Evolutionary conservation across 352 stramenopile species (phyloP).

Genomic region (Pythium angustatum): DNA sequence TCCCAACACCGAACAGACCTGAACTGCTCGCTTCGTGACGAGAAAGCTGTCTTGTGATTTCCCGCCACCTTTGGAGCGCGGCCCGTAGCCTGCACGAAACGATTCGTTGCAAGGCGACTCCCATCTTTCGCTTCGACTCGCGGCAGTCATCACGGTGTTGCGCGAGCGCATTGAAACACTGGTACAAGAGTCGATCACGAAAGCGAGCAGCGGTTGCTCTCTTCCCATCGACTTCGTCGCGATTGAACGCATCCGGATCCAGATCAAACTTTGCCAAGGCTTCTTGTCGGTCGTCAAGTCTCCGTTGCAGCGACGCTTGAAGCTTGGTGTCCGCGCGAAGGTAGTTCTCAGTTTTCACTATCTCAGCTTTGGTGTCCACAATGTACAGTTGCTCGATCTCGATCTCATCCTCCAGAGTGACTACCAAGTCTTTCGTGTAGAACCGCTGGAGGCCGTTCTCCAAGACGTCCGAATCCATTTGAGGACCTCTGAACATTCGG

Average conservation of each 20-base stretch:
- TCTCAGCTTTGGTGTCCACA: slow-evolving; percentile 70
- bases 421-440: slow-evolving; percentile 72
- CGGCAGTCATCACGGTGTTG: slow-evolving; percentile 38
- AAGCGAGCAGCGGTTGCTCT: slow-evolving; percentile 36
- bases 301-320: slow-evolving; percentile 31
- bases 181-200: slow-evolving; percentile 43
- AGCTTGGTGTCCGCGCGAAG: slow-evolving; percentile 58
- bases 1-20: slow-evolving; percentile 41
- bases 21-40: slow-evolving; percentile 10
- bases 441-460: slow-evolving; percentile 74
- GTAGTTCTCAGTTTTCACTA: slow-evolving; percentile 71
- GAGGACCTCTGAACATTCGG: slow-evolving; percentile 58
- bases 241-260: slow-evolving; percentile 28
- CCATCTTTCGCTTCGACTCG: slow-evolving; percentile 47
- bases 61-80: slow-evolving; percentile 35
- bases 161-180: slow-evolving; percentile 53
- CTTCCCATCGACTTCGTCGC: slow-evolving; percentile 16
- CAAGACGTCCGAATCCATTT: slow-evolving; percentile 83
- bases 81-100: slow-evolving; percentile 32
- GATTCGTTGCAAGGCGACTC: slow-evolving; percentile 30
- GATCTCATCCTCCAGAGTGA: slow-evolving; percentile 78
- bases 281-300: slow-evolving; percentile 42
- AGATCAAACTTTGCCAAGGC: slow-evolving; percentile 54
- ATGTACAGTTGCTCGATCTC: slow-evolving; percentile 88
- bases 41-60: slow-evolving; percentile 21